Base-by-base conservation (phyloP, 371 early-diverging fungal species). In the Cokeromyces recurvatus region DNA sequence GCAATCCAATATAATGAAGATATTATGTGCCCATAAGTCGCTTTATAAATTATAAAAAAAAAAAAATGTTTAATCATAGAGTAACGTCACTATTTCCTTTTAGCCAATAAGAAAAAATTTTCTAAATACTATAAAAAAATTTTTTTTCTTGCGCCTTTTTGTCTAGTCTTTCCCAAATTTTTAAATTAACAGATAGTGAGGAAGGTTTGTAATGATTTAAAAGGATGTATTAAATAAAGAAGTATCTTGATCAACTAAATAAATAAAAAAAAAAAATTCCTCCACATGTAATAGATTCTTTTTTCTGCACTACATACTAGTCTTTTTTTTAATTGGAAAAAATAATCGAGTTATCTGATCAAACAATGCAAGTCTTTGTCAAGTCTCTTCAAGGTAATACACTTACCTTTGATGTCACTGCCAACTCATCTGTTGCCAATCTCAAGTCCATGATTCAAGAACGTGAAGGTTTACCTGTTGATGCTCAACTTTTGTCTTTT, bases 401-500 rank as follows among this genome's bases (percentile, higher is more conserved):
- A 63, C 85, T 91, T 64, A 84, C 88, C 57, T 77, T 89, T 51
- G 87, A 92, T 72, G 89, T 85, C 55, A 78, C 87, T 59, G 53
- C 79, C 41, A 59, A 66, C 49, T 81, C 84, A 56, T 84, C 89
- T 52, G 87, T 93, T 71, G 81, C 78, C 70, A 80, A 78, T 68
- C 87, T 92, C 76, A 92, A 90, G 83, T 71, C 81, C 55, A 87
- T 88, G 79, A 90, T 92, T 62, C 87, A 91, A 68, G 89, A 84
- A 66, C 92, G 92, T 74, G 94, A 95, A 76, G 87, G 89, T 59
- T 90, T 95, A 59, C 87, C 92, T 46, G 89, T 90, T 47, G 91
- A 87, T 72, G 84, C 90, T 74, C 94, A 94, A 77, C 88, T 90
- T 69, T 82, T 93, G 55, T 92, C 93, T 63, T 95, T 91, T 69